Base-by-base conservation (phyloP, 805 yeast species). In the Zygotorulaspora sp. region DNA sequence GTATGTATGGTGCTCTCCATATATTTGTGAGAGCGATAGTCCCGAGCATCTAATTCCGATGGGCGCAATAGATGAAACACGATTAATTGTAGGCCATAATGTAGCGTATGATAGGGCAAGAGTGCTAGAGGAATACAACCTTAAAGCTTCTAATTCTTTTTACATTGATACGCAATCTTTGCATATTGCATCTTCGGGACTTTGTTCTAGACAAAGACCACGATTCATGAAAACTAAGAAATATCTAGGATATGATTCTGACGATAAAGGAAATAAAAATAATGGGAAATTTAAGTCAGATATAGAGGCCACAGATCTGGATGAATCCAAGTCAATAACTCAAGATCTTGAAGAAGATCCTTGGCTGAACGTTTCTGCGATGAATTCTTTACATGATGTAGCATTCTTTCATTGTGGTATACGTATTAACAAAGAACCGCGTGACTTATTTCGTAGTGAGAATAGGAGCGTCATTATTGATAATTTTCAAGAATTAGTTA, bases 1-100 rank as follows among this genome's bases (percentile, higher is more conserved):
- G 95, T 92, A 89, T 55, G 78, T 80, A 0, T 92, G 99, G 99
- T 79, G 87, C 6, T 87, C 96, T 0, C 98, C 99, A 0, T 79
- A 72, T 56, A 58, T 92, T 14, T 70, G 83, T 1, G 63, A 77
- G 2, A 31, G 48, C 1, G 63, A 67, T 5, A 49, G 58, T 2
- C 53, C 63, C 13, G 72, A 80, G 20, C 95, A 87, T 49, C 62
- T 94, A 37, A 77, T 94, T 0, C 96, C 97, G 0, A 56, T 90
- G 57, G 77, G 84, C 44, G 67, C 78, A 0, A 57, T 60, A 9
- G 55, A 57, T 2, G 30, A 54, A 6, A 69, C 72, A 5, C 80
- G 78, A 46, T 65, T 92, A 5, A 69, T 92, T 2, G 72, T 94
- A 3, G 99, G 99, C 0, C 96, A 87, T 58, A 88, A 90, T 54